Conservation (phyloP, 2,329 filamentous ascomycete genomes). For the Fusarium siculi region DNA sequence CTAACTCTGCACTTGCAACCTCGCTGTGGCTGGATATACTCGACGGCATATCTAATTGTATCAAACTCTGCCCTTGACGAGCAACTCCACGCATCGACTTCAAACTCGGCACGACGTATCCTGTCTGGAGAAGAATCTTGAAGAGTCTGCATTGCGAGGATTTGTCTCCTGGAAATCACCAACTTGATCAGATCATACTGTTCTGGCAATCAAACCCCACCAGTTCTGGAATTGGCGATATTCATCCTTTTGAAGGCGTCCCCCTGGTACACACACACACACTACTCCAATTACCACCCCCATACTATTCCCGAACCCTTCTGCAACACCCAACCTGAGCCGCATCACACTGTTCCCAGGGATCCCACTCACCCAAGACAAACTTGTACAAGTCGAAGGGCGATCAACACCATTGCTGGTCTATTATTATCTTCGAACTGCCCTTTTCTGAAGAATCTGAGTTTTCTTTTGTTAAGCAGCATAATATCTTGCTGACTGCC, state of each 20-base stretch:
- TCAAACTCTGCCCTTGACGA: neutral
- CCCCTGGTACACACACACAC: conserved; percentile 6
- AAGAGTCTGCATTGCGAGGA: neutral
- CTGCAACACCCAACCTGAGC: conserved; percentile 4
- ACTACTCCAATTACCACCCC: neutral
- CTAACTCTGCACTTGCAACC: neutral
- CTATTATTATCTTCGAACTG: neutral
- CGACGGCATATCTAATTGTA: neutral
- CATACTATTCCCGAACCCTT: conserved; percentile 20
- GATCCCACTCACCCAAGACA: conserved; percentile 1
- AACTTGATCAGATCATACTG: conserved; percentile 1
- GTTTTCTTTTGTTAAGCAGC: neutral
- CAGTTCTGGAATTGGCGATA: conserved; percentile 8
- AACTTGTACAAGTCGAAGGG: neutral
- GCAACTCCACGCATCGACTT: neutral
- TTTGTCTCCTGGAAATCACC: neutral
- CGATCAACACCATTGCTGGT: neutral
- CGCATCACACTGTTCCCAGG: conserved; percentile 6
- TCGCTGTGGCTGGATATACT: neutral
- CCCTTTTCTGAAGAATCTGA: neutral
- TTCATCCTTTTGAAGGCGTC: neutral
- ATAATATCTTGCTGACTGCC: neutral
- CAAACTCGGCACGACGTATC: neutral
- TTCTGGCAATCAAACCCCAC: neutral
- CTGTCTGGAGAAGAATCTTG: conserved; percentile 1